phyloP scores from a whole-genome alignment of 192 early-diverging fungal species.

The Linderina pennispora region DNA sequence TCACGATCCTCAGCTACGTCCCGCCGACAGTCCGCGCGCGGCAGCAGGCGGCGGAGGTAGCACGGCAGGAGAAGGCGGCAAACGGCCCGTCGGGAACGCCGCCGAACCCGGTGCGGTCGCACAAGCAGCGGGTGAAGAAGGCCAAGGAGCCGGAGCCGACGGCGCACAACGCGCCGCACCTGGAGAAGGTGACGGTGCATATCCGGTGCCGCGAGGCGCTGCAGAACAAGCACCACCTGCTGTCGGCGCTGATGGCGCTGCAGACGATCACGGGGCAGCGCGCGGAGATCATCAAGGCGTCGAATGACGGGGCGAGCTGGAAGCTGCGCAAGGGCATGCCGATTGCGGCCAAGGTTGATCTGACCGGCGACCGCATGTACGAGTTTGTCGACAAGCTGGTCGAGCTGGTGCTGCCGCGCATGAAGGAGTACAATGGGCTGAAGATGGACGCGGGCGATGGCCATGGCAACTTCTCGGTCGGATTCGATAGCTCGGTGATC shows the following conservation, averaged over 20 bases:
- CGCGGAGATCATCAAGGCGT: constrained; percentile 76
- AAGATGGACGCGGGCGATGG: constrained; percentile 68
- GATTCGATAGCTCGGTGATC: constrained; percentile 75
- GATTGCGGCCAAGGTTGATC: constrained; percentile 72
- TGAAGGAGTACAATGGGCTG: constrained; percentile 87
- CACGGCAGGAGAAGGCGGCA: constrained; percentile 19
- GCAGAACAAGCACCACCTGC: constrained; percentile 79
- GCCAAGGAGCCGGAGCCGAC: constrained; percentile 55
- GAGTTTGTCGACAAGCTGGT: constrained; percentile 92
- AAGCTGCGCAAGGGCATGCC: constrained; percentile 93
- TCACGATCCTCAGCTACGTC: constrained; percentile 67
- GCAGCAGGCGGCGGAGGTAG: constrained; percentile 24
- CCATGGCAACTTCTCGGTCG: constrained; percentile 77
- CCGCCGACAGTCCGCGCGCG: constrained; percentile 49
- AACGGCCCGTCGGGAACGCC: constrained; percentile 20
- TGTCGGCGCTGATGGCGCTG: constrained; percentile 87
- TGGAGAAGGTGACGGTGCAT: constrained; percentile 73
- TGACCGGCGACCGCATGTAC: constrained; percentile 83
- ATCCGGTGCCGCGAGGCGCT: constrained; percentile 84
- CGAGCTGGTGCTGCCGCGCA: constrained; percentile 89
- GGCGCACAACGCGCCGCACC: constrained; percentile 56
- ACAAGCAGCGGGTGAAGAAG: constrained; percentile 41
- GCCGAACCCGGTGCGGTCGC: constrained; percentile 45
- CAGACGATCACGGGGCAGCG: constrained; percentile 79
- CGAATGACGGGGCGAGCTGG: constrained; percentile 69